Conservation (phyloP, 164 flowering plant genomes). For the Vitis amurensis region DNA sequence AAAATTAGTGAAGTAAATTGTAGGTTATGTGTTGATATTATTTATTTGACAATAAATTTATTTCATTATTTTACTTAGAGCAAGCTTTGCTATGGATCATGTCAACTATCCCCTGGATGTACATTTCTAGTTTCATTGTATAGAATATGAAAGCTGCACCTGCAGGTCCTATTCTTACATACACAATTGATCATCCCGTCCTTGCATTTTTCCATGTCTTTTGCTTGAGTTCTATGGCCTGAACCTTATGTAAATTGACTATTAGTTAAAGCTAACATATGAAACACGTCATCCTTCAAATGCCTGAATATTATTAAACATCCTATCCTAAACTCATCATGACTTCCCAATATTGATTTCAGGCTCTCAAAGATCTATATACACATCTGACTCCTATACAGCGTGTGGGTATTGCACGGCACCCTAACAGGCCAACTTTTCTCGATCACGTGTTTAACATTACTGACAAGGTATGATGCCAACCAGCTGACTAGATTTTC, state of each 20-base stretch:
- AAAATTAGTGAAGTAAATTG: neutral
- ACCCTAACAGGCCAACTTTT: slow-evolving; percentile 93
- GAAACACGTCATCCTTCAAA: too few species aligned
- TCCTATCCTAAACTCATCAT: too few species aligned
- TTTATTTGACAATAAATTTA: too few species aligned
- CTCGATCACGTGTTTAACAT: slow-evolving; percentile 91
- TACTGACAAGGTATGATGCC: slow-evolving; percentile 73
- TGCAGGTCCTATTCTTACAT: neutral
- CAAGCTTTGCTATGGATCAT: neutral
- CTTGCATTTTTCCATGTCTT: neutral
- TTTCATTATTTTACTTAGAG: too few species aligned
- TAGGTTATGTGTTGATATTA: too few species aligned
- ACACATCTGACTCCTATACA: slow-evolving; percentile 85
- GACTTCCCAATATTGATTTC: slow-evolving; percentile 30
- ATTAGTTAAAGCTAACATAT: neutral
- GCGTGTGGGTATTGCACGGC: slow-evolving; percentile 88
- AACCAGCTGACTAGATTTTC: neutral
- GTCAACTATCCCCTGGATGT: neutral
- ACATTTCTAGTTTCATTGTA: neutral
- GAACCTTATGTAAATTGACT: neutral
- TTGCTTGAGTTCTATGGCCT: neutral
- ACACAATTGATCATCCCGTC: neutral
- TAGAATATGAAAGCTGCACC: neutral
- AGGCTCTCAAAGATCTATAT: slow-evolving; percentile 80
- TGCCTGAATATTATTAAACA: neutral